Evolutionary conservation across 1,284 basidiomycete genomes (phyloP), one percentile per base, ranked within the genome.

Genomic region (Pseudozyma sp.): DNA sequence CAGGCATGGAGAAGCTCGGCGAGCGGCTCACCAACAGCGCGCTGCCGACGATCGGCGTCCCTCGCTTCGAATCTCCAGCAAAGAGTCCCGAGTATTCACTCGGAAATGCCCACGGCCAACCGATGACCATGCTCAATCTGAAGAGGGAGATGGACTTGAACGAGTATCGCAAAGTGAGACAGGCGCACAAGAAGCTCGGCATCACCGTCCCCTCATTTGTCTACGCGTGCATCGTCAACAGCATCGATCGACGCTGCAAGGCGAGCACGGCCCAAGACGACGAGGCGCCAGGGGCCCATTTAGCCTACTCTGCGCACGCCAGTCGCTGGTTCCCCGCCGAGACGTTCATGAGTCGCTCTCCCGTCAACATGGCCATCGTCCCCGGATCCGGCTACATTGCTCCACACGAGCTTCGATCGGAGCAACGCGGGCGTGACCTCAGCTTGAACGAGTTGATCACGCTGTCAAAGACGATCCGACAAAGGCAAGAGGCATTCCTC

Each of bases 211-310:
- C 64, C 30, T 60, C 64, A 3, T 55, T 67, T 24, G 54, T 60
- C 37, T 67, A 67, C 30, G 64, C 64, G 5, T 67, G 64, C 54
- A 59, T 67, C 7, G 57, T 67, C 30, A 67, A 67, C 56, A 67
- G 64, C 49, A 67, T 67, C 48, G 64, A 67, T 54, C 52, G 57
- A 44, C 52, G 45, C 24, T 67, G 54, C 52, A 56, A 40, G 9
- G 37, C 53, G 4, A 54, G 47, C 57, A 53, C 43, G 4, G 16
- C 48, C 0, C 43, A 55, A 7, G 47, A 40, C 0, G 64, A 29
- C 24, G 53, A 52, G 17, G 29, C 39, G 2, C 64, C 58, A 10
- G 64, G 64, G 24, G 64, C 55, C 11, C 50, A 67, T 33, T 57
- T 67, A 5, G 53, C 39, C n/a, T 67, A 67, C 34, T 67, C 64